Evolutionary conservation across 1,139 yeast species (phyloP).

Genomic region (Chernovozyma aurita): DNA sequence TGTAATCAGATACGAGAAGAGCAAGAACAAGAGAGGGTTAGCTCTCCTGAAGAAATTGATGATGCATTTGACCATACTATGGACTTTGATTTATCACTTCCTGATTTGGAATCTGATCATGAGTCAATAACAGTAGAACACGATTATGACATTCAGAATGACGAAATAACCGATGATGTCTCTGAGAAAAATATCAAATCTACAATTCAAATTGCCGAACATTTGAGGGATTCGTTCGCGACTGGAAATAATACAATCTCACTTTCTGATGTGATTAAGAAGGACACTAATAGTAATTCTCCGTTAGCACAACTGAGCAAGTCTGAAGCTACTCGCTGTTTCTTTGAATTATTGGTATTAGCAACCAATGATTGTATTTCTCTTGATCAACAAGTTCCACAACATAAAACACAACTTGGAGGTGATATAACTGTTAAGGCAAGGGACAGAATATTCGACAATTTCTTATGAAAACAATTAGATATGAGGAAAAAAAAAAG

Average conservation of each 20-base stretch:
- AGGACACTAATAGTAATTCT: slow-evolving; percentile 27
- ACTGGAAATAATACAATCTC: slow-evolving; percentile 15
- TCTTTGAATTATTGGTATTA: slow-evolving; percentile 77
- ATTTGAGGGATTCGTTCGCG: slow-evolving; percentile 36
- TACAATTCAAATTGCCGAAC: slow-evolving; percentile 53
- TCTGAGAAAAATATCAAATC: slow-evolving; percentile 28
- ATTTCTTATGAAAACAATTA: slow-evolving; percentile 26
- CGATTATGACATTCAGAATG: slow-evolving; percentile 7
- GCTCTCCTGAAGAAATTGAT: slow-evolving; percentile 5
- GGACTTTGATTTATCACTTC: slow-evolving; percentile 40
- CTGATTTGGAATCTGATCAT: slow-evolving; percentile 26
- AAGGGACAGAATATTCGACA: slow-evolving; percentile 45
- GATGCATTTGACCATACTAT: slow-evolving; percentile 21
- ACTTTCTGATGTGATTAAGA: slow-evolving; percentile 40
- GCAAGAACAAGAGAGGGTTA: slow-evolving; percentile 13
- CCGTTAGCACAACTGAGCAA: slow-evolving; percentile 16
- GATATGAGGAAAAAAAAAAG: slow-evolving; percentile 1
- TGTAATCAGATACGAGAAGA: slow-evolving; percentile 27
- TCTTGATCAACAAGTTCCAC: slow-evolving; percentile 47
- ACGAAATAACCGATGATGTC: slow-evolving; percentile 9
- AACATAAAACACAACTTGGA: slow-evolving; percentile 36
- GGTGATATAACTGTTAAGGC: slow-evolving; percentile 54
- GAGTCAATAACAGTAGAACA: slow-evolving; percentile 12
- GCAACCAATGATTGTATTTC: slow-evolving; percentile 74
- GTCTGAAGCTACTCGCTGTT: slow-evolving; percentile 66